A percentile compares a stretch with the other conserved stretches of the same genome.
Evolutionary conservation across 1,284 basidiomycete genomes (phyloP).

Genomic region (Uromyces viciae-fabae): DNA sequence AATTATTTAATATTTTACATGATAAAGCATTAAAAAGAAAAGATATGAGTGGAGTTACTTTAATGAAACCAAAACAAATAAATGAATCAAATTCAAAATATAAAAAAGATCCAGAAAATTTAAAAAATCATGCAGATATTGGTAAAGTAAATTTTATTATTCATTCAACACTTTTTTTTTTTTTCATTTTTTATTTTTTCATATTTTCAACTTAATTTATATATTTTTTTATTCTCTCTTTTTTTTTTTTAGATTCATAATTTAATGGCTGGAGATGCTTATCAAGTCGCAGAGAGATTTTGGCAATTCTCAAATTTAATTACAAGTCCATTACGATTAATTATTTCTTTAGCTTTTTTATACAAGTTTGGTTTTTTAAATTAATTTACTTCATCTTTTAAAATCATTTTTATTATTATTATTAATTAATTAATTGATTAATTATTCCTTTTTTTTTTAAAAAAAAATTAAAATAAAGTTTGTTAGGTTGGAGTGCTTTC

Average conservation of each 20-base stretch:
- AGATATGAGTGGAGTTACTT: slow-evolving; percentile 38
- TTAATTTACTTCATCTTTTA: too few species aligned
- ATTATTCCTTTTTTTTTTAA: neutral
- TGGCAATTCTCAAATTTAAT: slow-evolving; percentile 64
- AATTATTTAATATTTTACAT: slow-evolving; percentile 42
- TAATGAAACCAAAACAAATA: neutral
- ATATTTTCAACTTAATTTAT: neutral
- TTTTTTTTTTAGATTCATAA: slow-evolving; percentile 33
- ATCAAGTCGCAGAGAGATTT: slow-evolving; percentile 67
- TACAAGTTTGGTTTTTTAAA: slow-evolving; percentile 13
- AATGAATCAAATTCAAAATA: slow-evolving; percentile 3
- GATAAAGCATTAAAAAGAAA: slow-evolving; percentile 42
- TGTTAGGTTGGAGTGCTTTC: slow-evolving; percentile 40
- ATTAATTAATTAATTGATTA: neutral
- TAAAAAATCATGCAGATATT: slow-evolving; percentile 60
- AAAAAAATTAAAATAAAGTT: too few species aligned
- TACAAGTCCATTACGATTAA: slow-evolving; percentile 31
- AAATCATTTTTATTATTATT: neutral
- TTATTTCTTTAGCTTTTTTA: slow-evolving; percentile 31
- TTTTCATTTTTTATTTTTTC: neutral
- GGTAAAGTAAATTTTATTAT: slow-evolving; percentile 61
- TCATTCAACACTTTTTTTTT: neutral
- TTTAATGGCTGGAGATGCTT: slow-evolving; percentile 63
- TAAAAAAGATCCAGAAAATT: slow-evolving; percentile 34
- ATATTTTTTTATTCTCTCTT: neutral